A percentile compares a stretch with the other conserved stretches of the same genome.
Conservation (phyloP, 306 rosid species). For the Cicer yamashitae region DNA sequence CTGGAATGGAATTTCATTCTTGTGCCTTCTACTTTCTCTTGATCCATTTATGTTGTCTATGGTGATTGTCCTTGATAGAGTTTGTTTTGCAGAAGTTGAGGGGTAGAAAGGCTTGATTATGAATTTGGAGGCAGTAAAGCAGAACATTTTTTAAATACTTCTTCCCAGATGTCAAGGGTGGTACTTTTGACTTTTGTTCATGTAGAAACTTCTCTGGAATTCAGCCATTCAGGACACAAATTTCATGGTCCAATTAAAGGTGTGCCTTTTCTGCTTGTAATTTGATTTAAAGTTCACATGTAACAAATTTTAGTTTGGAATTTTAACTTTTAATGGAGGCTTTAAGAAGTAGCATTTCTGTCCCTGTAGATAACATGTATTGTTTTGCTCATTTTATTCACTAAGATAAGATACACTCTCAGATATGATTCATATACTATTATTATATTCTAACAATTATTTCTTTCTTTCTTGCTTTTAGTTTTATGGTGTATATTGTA, state of each 20-base stretch:
- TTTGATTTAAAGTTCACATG: slow-evolving; percentile 32
- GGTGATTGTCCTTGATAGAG: slow-evolving; percentile 32
- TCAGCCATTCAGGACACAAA: neutral
- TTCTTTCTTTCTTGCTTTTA: neutral
- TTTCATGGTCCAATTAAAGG: slow-evolving; percentile 16
- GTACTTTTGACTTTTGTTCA: slow-evolving; percentile 33
- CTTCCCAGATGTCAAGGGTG: slow-evolving; percentile 16
- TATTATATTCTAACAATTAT: too few relatives aligned
- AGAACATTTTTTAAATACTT: neutral
- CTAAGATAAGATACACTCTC: too few relatives aligned
- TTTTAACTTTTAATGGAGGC: slow-evolving; percentile 15
- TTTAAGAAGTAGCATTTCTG: slow-evolving; percentile 23
- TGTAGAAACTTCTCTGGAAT: slow-evolving; percentile 20
- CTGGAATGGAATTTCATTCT: slow-evolving; percentile 16
- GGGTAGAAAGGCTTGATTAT: slow-evolving; percentile 20
- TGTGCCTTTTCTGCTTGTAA: slow-evolving; percentile 17
- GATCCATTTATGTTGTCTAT: neutral
- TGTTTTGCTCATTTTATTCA: neutral
- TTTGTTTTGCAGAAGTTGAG: slow-evolving; percentile 49
- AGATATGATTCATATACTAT: too few relatives aligned
- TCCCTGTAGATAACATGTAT: neutral
- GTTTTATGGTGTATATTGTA: neutral
- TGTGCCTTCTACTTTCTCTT: neutral
- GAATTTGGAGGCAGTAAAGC: slow-evolving; percentile 41
- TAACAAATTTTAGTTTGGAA: slow-evolving; percentile 2